These are phyloP conservation scores for Ophiostoma sp. DNA, from an alignment of 2,329 filamentous ascomycete species.

Conservation along the genomic window DNA sequence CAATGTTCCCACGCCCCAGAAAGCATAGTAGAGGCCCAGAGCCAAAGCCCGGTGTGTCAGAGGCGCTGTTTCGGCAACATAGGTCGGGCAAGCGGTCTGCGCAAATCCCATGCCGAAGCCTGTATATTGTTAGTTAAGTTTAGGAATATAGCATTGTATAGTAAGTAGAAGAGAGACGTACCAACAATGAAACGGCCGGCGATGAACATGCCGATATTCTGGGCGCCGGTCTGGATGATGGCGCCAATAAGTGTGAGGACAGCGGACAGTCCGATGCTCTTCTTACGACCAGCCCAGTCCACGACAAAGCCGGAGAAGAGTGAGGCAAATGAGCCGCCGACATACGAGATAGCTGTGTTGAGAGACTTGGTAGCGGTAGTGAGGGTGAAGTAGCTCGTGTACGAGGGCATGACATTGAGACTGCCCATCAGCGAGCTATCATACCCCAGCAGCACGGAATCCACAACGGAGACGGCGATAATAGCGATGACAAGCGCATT, in stretches of 20 bases:
- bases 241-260: conserved; percentile 68
- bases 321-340: conserved; percentile 16
- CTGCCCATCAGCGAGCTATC: conserved; percentile 35
- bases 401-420: conserved; percentile 33
- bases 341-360: conserved; percentile 27
- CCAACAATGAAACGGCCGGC: conserved; percentile 65
- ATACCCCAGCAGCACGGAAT: conserved; percentile 28
- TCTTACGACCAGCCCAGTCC: conserved; percentile 61
- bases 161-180: conserved; percentile 45
- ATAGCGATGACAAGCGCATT: neutral
- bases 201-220: conserved; percentile 57
- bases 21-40: conserved; percentile 74
- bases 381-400: conserved; percentile 31
- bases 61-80: conserved; percentile 60
- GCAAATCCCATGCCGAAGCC: conserved; percentile 25
- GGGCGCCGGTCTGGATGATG: conserved; percentile 64
- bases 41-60: conserved; percentile 70
- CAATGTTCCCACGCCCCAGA: conserved; percentile 70
- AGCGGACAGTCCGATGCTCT: conserved; percentile 66
- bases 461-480: conserved; percentile 5
- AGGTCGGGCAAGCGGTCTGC: conserved; percentile 30
- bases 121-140: neutral
- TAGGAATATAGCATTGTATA: neutral
- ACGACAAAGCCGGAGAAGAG: conserved; percentile 29
- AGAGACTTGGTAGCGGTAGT: conserved; percentile 31